phyloP scores from a whole-genome alignment of 129 eudicot species.

The Apium graveolens region DNA sequence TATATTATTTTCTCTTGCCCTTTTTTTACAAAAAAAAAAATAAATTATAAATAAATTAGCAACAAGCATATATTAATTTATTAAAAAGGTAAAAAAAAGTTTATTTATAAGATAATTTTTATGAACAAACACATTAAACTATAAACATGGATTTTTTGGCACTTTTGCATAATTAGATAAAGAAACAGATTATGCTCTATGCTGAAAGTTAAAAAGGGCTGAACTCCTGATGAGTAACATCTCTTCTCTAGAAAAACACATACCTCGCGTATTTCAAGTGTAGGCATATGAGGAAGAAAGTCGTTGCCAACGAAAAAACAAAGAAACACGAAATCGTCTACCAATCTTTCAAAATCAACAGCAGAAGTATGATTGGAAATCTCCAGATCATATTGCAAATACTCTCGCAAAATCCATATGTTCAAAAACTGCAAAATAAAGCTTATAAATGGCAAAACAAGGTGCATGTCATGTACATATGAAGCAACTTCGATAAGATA shows the following conservation, averaged over 20 bases:
- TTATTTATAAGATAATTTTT: too few relatives aligned
- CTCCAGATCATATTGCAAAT: conserved; percentile 83
- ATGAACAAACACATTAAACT: too few relatives aligned
- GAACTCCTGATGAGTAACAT: background rate
- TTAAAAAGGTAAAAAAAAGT: too few relatives aligned
- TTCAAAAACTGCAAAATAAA: conserved; percentile 68
- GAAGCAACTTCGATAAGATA: conserved; percentile 3
- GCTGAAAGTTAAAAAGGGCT: background rate
- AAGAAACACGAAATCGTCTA: conserved; percentile 90
- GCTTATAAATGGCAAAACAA: background rate
- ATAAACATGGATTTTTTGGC: too few relatives aligned
- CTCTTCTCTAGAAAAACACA: conserved; percentile 9
- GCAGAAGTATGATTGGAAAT: conserved; percentile 71
- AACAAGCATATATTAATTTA: too few relatives aligned
- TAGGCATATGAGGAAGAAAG: conserved; percentile 99
- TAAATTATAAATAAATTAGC: too few relatives aligned
- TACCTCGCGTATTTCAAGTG: conserved; percentile 98
- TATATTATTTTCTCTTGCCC: too few relatives aligned
- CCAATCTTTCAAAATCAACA: conserved; percentile 71
- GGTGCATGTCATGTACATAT: background rate
- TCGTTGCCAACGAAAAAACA: conserved; percentile 98
- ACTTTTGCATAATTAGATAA: too few relatives aligned
- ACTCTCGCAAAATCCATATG: conserved; percentile 91
- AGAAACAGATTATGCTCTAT: too few relatives aligned
- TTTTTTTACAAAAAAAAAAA: too few relatives aligned